phyloP scores from a whole-genome alignment of 768 basidiomycete genomes.

The Lactarius evosmus region DNA sequence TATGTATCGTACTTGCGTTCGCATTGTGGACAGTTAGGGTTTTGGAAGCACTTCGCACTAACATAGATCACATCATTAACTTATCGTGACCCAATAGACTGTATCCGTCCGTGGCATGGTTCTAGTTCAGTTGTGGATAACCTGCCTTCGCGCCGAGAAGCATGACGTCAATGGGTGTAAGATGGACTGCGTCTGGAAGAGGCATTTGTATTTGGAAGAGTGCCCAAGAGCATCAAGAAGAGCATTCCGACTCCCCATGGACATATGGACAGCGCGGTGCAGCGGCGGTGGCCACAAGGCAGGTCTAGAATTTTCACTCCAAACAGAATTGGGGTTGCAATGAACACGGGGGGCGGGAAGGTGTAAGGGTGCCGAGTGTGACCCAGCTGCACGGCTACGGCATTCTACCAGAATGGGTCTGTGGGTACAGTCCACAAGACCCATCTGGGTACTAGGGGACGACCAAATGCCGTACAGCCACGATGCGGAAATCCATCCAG shows the following conservation, averaged over 20 bases:
- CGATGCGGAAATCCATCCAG: not conserved
- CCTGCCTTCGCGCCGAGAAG: slow-evolving; percentile 7
- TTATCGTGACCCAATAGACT: slow-evolving; percentile 17
- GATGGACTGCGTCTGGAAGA: not conserved
- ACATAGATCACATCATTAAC: slow-evolving; percentile 20
- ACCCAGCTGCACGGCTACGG: not conserved
- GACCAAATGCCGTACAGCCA: slow-evolving; percentile 19
- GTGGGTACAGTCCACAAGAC: not conserved
- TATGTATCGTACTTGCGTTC: slow-evolving; percentile 15
- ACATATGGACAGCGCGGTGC: not conserved
- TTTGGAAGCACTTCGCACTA: slow-evolving; percentile 1
- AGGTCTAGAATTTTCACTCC: slow-evolving; percentile 14
- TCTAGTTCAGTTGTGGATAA: slow-evolving; percentile 17
- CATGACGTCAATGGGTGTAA: slow-evolving; percentile 21
- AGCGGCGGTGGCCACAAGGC: not conserved
- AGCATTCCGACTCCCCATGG: slow-evolving; percentile 3
- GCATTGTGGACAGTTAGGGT: slow-evolving; percentile 11
- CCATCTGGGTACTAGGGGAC: not conserved
- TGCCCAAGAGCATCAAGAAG: not conserved
- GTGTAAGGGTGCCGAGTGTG: not conserved
- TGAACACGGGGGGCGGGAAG: not conserved
- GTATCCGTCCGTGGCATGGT: not conserved
- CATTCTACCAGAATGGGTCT: not conserved
- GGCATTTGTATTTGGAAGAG: not conserved
- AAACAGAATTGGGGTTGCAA: slow-evolving; percentile 21